Percentiles rank a stretch among this genome's conserved stretches.
These are phyloP conservation scores for Apiospora sp. DNA, from an alignment of 2,329 filamentous ascomycete species.

Conservation along the genomic window DNA sequence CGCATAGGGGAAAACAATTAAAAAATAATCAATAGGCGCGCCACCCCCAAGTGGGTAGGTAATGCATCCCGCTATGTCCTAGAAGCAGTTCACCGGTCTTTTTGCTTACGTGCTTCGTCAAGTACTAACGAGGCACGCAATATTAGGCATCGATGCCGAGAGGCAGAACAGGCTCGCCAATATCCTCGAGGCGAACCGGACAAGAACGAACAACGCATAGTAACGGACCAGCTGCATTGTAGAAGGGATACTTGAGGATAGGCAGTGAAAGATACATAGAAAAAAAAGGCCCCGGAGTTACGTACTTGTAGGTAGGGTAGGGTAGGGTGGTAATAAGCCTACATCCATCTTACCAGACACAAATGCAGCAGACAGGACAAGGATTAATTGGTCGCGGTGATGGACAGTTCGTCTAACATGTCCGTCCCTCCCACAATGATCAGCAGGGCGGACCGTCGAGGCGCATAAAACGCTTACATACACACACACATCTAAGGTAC, in stretches of 20 bases:
- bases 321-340: conserved; percentile 1
- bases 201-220: background rate
- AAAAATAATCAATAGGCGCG: conserved; percentile 17
- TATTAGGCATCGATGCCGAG: conserved; percentile 18
- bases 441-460: conserved; percentile 21
- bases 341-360: conserved; percentile 16
- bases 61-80: background rate
- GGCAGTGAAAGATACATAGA: background rate
- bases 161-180: background rate
- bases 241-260: background rate
- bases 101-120: background rate
- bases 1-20: background rate
- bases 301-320: background rate
- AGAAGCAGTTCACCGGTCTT: conserved; percentile 3
- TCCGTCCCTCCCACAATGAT: background rate
- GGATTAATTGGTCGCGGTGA: background rate
- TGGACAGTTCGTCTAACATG: background rate
- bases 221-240: background rate
- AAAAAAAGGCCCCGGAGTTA: background rate
- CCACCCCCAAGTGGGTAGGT: conserved; percentile 10
- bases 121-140: background rate
- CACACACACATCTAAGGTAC: conserved; percentile 4
- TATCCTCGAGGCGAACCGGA: background rate
- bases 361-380: conserved; percentile 1
- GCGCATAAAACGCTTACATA: background rate